Conservation (phyloP, 306 rosid genomes). For the Cicer bijugum region DNA sequence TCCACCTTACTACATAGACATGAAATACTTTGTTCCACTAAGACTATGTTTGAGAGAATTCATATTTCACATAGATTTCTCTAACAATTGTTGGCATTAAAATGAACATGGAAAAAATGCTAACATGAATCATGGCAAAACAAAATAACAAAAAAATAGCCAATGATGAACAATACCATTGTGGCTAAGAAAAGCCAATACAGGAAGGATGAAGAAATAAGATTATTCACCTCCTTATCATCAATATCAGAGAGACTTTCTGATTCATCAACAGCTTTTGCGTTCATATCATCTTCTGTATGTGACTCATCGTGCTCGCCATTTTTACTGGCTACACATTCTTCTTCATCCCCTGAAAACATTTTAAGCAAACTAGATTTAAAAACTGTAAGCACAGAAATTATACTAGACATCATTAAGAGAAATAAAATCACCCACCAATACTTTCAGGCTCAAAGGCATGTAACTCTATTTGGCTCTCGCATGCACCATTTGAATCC, state of each 20-base stretch:
- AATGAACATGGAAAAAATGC: not conserved
- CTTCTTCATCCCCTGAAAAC: conserved; percentile 44
- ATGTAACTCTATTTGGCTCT: conserved; percentile 23
- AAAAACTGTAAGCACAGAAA: conserved; percentile 16
- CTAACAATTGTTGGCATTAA: not conserved
- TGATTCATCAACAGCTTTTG: conserved; percentile 21
- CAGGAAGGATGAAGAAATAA: not conserved
- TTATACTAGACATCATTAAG: not conserved
- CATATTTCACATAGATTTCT: not conserved
- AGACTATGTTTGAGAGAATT: not conserved
- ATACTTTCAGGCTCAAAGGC: conserved; percentile 38
- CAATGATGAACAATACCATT: not conserved
- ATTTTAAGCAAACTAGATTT: conserved; percentile 27
- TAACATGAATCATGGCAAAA: not conserved
- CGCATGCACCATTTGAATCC: conserved; percentile 41
- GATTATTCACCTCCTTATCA: conserved; percentile 10
- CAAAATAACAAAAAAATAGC: not conserved
- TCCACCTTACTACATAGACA: not conserved
- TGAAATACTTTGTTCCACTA: not conserved
- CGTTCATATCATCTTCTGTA: conserved; percentile 43
- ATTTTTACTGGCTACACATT: conserved; percentile 33
- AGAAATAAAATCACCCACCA: conserved; percentile 40
- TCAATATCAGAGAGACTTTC: conserved; percentile 27
- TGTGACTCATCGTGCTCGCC: conserved; percentile 24
- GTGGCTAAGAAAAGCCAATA: not conserved